A percentile compares a stretch with the other conserved stretches of the same genome.
Conservation (phyloP, 2,329 filamentous ascomycete genomes). For the Fusarium acutatum region DNA sequence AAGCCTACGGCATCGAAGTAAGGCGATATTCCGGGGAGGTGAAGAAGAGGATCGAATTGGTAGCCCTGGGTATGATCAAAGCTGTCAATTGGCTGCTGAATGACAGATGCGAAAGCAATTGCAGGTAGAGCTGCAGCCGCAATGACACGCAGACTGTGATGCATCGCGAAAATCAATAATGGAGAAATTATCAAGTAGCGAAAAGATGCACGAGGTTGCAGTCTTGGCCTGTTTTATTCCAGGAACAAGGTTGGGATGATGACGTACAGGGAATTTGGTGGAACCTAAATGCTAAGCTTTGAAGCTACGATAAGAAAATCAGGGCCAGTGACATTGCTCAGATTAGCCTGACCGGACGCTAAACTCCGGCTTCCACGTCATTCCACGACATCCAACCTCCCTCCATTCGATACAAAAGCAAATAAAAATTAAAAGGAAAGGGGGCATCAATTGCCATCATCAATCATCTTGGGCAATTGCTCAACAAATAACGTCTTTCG, state of each 20-base stretch:
- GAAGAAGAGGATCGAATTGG: slow-evolving; percentile 35
- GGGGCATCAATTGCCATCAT: neutral
- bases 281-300: neutral
- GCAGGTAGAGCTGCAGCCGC: neutral
- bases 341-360: neutral
- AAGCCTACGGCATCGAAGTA: slow-evolving; percentile 39
- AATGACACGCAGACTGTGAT: neutral
- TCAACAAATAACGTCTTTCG: neutral
- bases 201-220: neutral
- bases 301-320: neutral
- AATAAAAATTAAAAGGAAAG: no score
- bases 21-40: slow-evolving; percentile 38
- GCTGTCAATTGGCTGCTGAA: slow-evolving; percentile 26
- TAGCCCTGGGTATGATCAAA: slow-evolving; percentile 37
- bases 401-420: neutral
- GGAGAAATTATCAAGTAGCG: neutral
- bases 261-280: neutral
- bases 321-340: neutral
- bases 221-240: neutral
- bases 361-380: neutral
- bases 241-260: neutral
- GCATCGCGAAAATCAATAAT: slow-evolving; percentile 1
- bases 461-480: neutral
- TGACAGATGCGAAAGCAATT: neutral
- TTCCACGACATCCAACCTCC: neutral